Percentiles rank a stretch among this genome's conserved stretches.
These are phyloP conservation scores for Trypanosoma cruzi DNA, from an alignment of 208 protist species.

Conservation along the genomic window DNA sequence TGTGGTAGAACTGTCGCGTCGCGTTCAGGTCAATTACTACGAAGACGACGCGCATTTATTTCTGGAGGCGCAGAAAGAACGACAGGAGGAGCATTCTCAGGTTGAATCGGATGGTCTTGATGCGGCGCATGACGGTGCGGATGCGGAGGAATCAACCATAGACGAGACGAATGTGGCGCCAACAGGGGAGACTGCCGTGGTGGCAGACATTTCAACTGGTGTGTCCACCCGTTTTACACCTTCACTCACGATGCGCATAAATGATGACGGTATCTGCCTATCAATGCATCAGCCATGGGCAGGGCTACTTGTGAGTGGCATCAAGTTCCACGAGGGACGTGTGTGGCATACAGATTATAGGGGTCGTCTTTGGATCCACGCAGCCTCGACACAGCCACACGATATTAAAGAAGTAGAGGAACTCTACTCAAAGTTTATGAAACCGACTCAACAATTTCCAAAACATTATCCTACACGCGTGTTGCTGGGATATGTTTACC, in stretches of 20 bases:
- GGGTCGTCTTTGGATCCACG: conserved; percentile 93
- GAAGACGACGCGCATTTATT: conserved; percentile 78
- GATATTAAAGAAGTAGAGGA: conserved; percentile 76
- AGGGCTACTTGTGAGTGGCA: conserved; percentile 87
- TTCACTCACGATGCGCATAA: conserved; percentile 56
- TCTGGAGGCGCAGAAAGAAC: conserved; percentile 33
- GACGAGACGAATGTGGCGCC: neutral
- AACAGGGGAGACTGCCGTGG: neutral
- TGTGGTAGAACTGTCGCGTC: conserved; percentile 64
- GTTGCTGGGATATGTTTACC: conserved; percentile 90
- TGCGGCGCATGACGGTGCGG: neutral
- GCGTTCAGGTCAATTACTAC: conserved; percentile 90
- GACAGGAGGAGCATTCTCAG: neutral
- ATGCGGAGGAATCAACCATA: conserved; percentile 15
- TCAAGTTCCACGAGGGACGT: conserved; percentile 93
- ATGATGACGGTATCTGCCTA: conserved; percentile 86
- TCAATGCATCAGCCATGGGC: conserved; percentile 96
- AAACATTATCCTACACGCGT: conserved; percentile 89
- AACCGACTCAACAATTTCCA: conserved; percentile 60
- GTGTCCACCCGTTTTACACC: conserved; percentile 24
- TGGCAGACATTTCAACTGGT: neutral
- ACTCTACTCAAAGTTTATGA: conserved; percentile 69
- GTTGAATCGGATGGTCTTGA: conserved; percentile 31
- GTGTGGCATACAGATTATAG: conserved; percentile 84
- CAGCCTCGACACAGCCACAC: conserved; percentile 57